Base-by-base conservation (phyloP, 2,329 filamentous ascomycete genomes). In the Lachnellula suecica region DNA sequence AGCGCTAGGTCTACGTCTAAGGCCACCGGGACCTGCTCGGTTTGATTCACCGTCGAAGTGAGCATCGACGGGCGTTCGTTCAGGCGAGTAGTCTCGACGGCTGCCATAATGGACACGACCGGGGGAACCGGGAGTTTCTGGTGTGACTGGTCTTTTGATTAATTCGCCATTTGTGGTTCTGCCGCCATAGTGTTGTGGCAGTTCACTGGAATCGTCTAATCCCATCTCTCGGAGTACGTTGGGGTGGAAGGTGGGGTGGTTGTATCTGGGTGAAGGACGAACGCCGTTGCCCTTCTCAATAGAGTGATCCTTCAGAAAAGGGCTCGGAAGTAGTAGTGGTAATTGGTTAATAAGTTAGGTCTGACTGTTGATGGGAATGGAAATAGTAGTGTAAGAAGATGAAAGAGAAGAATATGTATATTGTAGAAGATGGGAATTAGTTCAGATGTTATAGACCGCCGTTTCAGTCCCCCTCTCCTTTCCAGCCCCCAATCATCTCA, bases 141-240 rank as follows among this genome's bases (percentile, higher is more conserved):
- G 55, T 41, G 53, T 54, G 6, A 15, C 19, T 11, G 59, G 56
- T 40, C 57, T 50, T 42, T 54, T 59, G 25, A 62, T 48, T 15
- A 63, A 35, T 44, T 61, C 57, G 15, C 60, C 57, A n/a, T 60
- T 58, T 8, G 43, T 34, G 4, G 53, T 59, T 46, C 54, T 61
- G 6, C 51, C 38, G 31, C 51, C 60, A 49, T 60, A 55, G 38
- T 59, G 51, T 22, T 51, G 46, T 11, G 59, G 58, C n/a, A 57
- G 56, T 43, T 61, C 59, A 46, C 54, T 62, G 29, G 56, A 50
- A 10, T 47, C 51, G 41, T 59, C 58, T 35, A 46, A 50, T 9
- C 53, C 49, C 55, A 56, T 61, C 37, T 40, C 20, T 20, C 52
- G n/a, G n/a, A n/a, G n/a, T 47, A 54, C 54, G 44, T 13, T 49